Conservation (phyloP, 805 yeast genomes). For the Barnettozyma pratensis region DNA sequence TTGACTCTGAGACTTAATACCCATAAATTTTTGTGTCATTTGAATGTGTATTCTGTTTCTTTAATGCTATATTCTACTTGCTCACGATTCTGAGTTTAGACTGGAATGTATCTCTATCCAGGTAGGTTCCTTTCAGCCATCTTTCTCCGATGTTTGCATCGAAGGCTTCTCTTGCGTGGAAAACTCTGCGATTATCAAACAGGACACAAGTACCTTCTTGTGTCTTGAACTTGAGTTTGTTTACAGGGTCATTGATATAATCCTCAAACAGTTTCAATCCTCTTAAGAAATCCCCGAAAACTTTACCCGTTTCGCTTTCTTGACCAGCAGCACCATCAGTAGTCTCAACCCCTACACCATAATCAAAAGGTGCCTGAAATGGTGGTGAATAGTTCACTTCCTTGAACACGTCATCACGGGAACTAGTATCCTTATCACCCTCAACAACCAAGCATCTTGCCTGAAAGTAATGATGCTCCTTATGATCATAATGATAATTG, state of each 20-base stretch:
- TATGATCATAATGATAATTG: slow-evolving; percentile 63
- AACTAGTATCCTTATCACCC: slow-evolving; percentile 25
- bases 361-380: slow-evolving; percentile 73
- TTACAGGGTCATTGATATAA: slow-evolving; percentile 44
- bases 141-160: slow-evolving; percentile 45
- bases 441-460: slow-evolving; percentile 61
- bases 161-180: slow-evolving; percentile 58
- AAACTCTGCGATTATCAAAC: slow-evolving; percentile 64
- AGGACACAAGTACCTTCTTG: slow-evolving; percentile 59
- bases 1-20: neutral
- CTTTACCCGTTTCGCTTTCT: slow-evolving; percentile 28
- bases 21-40: neutral
- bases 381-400: slow-evolving; percentile 77
- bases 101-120: slow-evolving; percentile 65
- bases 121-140: slow-evolving; percentile 73
- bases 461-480: slow-evolving; percentile 55
- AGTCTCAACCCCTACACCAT: slow-evolving; percentile 36
- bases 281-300: slow-evolving; percentile 48
- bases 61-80: slow-evolving; percentile 3
- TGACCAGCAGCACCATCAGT: slow-evolving; percentile 20
- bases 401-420: slow-evolving; percentile 30
- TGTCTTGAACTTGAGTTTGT: slow-evolving; percentile 50
- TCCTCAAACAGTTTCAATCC: slow-evolving; percentile 60
- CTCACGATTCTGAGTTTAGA: slow-evolving; percentile 46
- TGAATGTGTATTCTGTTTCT: neutral